Evolutionary conservation across 768 basidiomycete genomes (phyloP).

Genomic region (Pleurotus tuber-regium): DNA sequence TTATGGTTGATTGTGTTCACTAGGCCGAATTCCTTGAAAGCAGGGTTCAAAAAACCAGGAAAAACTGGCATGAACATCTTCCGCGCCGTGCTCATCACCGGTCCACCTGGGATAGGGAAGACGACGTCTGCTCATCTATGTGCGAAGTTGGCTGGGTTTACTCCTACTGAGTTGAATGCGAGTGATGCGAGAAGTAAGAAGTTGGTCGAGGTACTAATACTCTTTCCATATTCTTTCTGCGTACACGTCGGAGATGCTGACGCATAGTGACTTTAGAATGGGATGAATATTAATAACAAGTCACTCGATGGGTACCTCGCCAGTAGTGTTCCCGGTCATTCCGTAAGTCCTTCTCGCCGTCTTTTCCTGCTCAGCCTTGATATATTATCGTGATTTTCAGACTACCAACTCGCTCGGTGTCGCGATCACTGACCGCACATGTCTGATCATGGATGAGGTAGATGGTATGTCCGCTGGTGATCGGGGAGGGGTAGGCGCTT

Average conservation of each 20-base stretch:
- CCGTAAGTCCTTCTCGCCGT: not conserved
- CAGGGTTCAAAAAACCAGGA: constrained; percentile 90
- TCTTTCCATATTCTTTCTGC: too few species aligned
- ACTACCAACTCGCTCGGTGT: constrained; percentile 69
- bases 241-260: not conserved
- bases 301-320: constrained; percentile 86
- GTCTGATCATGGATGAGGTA: constrained; percentile 99
- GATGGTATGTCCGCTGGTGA: constrained; percentile 99
- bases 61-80: constrained; percentile 87
- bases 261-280: constrained; percentile 48
- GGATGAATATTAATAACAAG: constrained; percentile 86
- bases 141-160: too few species aligned
- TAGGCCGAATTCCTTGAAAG: constrained; percentile 75
- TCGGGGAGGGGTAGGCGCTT: constrained; percentile 91
- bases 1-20: too few species aligned
- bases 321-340: constrained; percentile 42
- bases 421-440: constrained; percentile 72
- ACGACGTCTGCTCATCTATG: too few species aligned
- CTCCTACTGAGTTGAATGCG: not conserved
- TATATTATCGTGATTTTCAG: constrained; percentile 25
- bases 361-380: not conserved
- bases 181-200: constrained; percentile 79
- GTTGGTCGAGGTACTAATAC: constrained; percentile 89
- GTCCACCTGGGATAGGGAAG: constrained; percentile 88
- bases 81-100: constrained; percentile 87